Evolutionary conservation across 2,329 filamentous ascomycete genomes (phyloP), one percentile per base, ranked within the genome.

Genomic region (Ciborinia camelliae): DNA sequence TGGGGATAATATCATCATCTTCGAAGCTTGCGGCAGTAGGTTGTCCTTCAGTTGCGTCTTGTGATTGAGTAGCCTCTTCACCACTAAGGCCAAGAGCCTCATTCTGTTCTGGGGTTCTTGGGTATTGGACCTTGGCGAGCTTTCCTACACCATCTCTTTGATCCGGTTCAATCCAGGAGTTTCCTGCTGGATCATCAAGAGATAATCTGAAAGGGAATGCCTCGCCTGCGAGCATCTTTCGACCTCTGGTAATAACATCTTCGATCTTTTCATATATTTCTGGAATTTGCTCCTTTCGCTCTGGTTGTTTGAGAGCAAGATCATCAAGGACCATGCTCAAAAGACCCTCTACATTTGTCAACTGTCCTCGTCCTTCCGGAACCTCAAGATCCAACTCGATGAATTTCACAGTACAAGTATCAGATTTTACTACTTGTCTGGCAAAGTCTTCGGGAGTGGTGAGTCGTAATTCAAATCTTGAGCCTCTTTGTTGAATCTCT

Each of bases 311-410:
- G 73, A 89, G 80, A 67, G 90, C 88, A 10, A 99, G 81, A 73
- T 96, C 93, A 66, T 92, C 86, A 53, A 95, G 80, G 39, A 97
- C 87, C 73, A 85, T 90, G 47, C 81, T 83, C 51, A 99, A 80
- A 4, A 98, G 84, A 61, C 95, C 94, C 79, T 99, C 95, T 10
- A 99, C 84, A 74, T 97, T 99, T 66, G 91, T 94, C 68, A 98
- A 85, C 78, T 97, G 92, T 65, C 95, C 93, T 64, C 93, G 88
- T 63, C 93, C 94, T 55, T 92, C 83, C 26, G 95, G 95, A 68
- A 98, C 92, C 78, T 99, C 95, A 69, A 99, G 83, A 75, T 97
- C 93, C 58, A 98, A 81, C 72, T 97, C 92, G 75, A 96, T 91
- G 67, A 99, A 88, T 73, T 91, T 90, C 79, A 97, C 90, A 5